Percentiles rank a stretch among this genome's conserved stretches.
phyloP scores from a whole-genome alignment of 345 rosid species.

The Theobroma cacao region DNA sequence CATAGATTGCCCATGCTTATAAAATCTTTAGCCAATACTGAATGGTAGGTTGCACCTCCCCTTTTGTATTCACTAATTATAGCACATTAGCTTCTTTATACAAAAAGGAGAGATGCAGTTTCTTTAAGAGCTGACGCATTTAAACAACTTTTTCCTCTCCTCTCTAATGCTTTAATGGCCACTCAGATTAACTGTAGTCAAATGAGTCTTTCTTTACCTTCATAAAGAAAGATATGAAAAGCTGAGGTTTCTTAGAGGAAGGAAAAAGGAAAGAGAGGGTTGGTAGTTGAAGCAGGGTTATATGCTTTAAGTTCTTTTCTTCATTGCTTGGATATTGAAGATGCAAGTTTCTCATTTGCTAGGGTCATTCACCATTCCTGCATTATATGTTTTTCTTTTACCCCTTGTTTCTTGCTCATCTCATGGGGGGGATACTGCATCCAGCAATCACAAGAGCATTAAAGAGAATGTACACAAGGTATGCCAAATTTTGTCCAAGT shows the following conservation, averaged over 20 bases:
- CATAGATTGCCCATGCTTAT: conserved; percentile 12
- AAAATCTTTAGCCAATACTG: neutral
- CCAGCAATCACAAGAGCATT: conserved; percentile 15
- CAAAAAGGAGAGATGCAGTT: conserved; percentile 20
- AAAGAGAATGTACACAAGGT: conserved; percentile 31
- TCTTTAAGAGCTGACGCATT: neutral
- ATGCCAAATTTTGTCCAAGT: neutral
- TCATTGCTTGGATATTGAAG: conserved; percentile 15
- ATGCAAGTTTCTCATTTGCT: conserved; percentile 19
- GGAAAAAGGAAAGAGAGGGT: conserved; percentile 7
- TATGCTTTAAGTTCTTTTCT: neutral
- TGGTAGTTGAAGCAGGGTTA: conserved; percentile 5
- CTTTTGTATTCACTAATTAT: conserved; percentile 24
- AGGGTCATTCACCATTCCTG: conserved; percentile 9
- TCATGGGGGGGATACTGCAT: conserved; percentile 17
- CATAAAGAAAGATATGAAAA: conserved; percentile 12
- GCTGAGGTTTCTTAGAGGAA: conserved; percentile 1
- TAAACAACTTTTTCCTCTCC: neutral
- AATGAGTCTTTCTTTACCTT: conserved; percentile 5
- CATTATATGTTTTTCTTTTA: conserved; percentile 13
- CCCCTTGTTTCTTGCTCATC: conserved; percentile 30
- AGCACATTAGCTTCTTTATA: conserved; percentile 27
- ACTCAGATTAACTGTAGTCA: neutral
- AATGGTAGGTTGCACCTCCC: conserved; percentile 3
- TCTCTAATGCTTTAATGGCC: conserved; percentile 6